Conservation (phyloP, 352 stramenopile genomes). For the Phytophthora quininea region DNA sequence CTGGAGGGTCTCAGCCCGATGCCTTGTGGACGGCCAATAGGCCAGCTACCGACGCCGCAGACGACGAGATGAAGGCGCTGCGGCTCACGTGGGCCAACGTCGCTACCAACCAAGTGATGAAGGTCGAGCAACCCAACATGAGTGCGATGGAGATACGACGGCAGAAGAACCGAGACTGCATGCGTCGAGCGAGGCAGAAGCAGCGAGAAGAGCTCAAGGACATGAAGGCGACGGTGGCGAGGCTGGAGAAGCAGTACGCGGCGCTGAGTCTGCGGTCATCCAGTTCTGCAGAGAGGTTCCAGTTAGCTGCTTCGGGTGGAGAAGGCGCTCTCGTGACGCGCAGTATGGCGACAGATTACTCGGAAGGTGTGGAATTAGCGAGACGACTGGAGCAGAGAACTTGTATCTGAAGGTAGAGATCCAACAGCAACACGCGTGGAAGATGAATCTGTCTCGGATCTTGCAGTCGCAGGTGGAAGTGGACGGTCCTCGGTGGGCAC, state of each 20-base stretch:
- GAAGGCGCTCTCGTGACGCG: not conserved
- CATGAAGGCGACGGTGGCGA: slow-evolving; percentile 39
- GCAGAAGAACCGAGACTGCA: slow-evolving; percentile 50
- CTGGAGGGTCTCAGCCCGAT: not conserved
- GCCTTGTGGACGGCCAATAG: not conserved
- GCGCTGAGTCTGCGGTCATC: slow-evolving; percentile 31
- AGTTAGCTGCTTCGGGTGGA: not conserved
- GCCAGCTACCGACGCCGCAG: not conserved
- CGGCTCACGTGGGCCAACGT: slow-evolving; percentile 4
- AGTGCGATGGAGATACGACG: slow-evolving; percentile 28
- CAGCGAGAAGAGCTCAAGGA: slow-evolving; percentile 38
- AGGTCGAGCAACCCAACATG: slow-evolving; percentile 18
- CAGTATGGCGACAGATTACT: slow-evolving; percentile 14
- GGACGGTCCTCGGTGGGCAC: slow-evolving; percentile 17
- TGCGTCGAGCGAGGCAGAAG: slow-evolving; percentile 39
- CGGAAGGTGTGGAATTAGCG: slow-evolving; percentile 26
- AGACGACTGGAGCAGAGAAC: slow-evolving; percentile 46
- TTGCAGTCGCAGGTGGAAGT: slow-evolving; percentile 27
- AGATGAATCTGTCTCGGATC: slow-evolving; percentile 34
- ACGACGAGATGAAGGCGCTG: not conserved
- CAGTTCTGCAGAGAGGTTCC: not conserved
- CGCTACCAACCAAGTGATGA: slow-evolving; percentile 4
- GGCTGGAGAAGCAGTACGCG: slow-evolving; percentile 43
- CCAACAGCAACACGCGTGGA: slow-evolving; percentile 42
- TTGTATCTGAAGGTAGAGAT: slow-evolving; percentile 43